These are phyloP conservation scores for Curvularia sp. DNA, from an alignment of 2,329 filamentous ascomycete genomes.

Conservation along the genomic window DNA sequence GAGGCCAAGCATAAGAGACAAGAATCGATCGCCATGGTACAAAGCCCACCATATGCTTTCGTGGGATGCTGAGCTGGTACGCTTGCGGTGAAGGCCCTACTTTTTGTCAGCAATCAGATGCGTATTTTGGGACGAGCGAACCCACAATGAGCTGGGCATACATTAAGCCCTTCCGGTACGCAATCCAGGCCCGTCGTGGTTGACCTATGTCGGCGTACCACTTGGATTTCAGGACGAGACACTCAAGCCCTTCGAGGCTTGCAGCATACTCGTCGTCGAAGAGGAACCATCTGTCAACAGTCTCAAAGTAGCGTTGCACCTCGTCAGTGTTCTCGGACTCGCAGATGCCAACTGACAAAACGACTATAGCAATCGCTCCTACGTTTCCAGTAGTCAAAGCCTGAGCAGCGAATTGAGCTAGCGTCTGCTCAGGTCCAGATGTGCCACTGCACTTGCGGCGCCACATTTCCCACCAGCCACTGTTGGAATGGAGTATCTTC, in stretches of 20 bases:
- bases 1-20: conserved; percentile 62
- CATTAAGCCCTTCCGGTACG: conserved; percentile 59
- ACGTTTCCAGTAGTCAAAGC: conserved; percentile 54
- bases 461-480: conserved; percentile 54
- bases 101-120: conserved; percentile 19
- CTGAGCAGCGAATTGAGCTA: conserved; percentile 52
- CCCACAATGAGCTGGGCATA: conserved; percentile 61
- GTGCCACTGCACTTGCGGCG: conserved; percentile 54
- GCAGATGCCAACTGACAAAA: conserved; percentile 50
- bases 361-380: conserved; percentile 48
- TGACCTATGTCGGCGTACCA: conserved; percentile 63
- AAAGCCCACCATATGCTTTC: conserved; percentile 52
- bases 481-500: conserved; percentile 45
- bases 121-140: neutral
- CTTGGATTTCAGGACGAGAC: conserved; percentile 59
- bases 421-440: conserved; percentile 46
- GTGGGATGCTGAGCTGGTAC: conserved; percentile 41
- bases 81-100: conserved; percentile 50
- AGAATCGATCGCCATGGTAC: conserved; percentile 57
- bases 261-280: conserved; percentile 59
- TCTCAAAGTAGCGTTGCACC: conserved; percentile 55
- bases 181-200: conserved; percentile 62
- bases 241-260: conserved; percentile 62
- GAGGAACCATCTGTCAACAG: conserved; percentile 57
- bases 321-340: conserved; percentile 54